A percentile compares a stretch with the other conserved stretches of the same genome.
Evolutionary conservation across 768 basidiomycete genomes (phyloP).

Genomic region (Clavulina sp.): DNA sequence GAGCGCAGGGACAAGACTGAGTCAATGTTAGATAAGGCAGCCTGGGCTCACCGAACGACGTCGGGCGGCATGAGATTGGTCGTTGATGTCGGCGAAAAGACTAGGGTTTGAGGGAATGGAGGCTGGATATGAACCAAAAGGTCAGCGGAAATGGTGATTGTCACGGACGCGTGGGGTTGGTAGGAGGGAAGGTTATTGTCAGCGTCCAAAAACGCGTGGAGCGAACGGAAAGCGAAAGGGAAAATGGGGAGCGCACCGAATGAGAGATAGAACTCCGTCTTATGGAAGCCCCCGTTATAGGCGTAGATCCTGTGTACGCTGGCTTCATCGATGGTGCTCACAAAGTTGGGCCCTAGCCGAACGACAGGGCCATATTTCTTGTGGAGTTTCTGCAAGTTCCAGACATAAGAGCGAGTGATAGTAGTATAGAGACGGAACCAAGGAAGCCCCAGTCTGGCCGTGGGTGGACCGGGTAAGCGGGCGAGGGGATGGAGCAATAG

Average conservation of each 20-base stretch:
- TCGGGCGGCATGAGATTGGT: not conserved
- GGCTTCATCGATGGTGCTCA: not conserved
- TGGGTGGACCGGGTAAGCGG: not conserved
- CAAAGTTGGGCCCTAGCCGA: not conserved
- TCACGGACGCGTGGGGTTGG: no score
- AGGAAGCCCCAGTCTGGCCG: conserved; percentile 1
- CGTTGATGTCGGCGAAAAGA: not conserved
- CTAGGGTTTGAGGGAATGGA: not conserved
- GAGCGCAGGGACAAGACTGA: not conserved
- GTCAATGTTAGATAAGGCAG: not conserved
- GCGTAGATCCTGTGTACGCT: not conserved
- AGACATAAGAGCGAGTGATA: not conserved
- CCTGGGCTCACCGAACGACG: not conserved
- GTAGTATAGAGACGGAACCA: not conserved
- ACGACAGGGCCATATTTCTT: not conserved
- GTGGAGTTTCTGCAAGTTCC: not conserved
- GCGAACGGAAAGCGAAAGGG: not conserved
- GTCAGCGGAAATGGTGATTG: no score
- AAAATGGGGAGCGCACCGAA: not conserved
- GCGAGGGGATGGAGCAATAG: not conserved
- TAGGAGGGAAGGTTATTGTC: no score
- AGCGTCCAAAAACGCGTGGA: not conserved
- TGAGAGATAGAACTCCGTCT: not conserved
- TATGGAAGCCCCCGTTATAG: not conserved
- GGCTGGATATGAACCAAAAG: no score